Percentiles rank a stretch among this genome's conserved stretches.
phyloP scores from a whole-genome alignment of 768 basidiomycete genomes.

The Ephemerocybe angulata region DNA sequence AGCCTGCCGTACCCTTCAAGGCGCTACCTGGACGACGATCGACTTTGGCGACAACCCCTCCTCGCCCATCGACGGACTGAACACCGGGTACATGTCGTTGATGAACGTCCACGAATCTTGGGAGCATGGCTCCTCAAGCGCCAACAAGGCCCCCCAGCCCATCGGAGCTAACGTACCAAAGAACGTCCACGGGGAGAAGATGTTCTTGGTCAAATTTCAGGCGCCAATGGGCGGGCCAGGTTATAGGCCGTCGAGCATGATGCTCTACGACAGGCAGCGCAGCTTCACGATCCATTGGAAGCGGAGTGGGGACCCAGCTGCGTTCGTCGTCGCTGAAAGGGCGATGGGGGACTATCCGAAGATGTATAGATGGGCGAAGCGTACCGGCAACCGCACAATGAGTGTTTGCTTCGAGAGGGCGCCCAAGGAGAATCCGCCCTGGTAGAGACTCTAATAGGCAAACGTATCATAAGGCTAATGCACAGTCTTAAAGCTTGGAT shows the following conservation, averaged over 20 bases:
- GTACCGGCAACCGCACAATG: slow-evolving; percentile 10
- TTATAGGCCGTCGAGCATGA: slow-evolving; percentile 15
- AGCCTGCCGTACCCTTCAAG: slow-evolving; percentile 33
- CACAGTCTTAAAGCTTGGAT: not conserved
- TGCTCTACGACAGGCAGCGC: slow-evolving; percentile 40
- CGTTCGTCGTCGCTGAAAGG: slow-evolving; percentile 18
- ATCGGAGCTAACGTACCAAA: slow-evolving; percentile 13
- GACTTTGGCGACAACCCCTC: slow-evolving; percentile 15
- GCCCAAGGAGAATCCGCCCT: slow-evolving; percentile 6
- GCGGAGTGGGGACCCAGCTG: slow-evolving; percentile 15
- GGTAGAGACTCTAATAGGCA: slow-evolving; percentile 1
- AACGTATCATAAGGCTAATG: not conserved
- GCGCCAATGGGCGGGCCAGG: slow-evolving; percentile 18
- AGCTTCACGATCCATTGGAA: slow-evolving; percentile 33
- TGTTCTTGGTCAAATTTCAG: slow-evolving; percentile 40
- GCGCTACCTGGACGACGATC: slow-evolving; percentile 35
- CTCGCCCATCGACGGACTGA: not conserved
- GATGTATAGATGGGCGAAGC: slow-evolving; percentile 14
- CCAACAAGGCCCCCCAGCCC: not conserved
- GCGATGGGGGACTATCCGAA: slow-evolving; percentile 5
- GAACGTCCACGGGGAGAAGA: slow-evolving; percentile 32
- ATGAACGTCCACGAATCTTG: slow-evolving; percentile 23
- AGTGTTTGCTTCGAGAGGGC: slow-evolving; percentile 12
- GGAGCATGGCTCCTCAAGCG: not conserved
- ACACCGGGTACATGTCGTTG: not conserved